Base-by-base conservation (phyloP, 2,329 filamentous ascomycete genomes). In the Cadophora sp. region DNA sequence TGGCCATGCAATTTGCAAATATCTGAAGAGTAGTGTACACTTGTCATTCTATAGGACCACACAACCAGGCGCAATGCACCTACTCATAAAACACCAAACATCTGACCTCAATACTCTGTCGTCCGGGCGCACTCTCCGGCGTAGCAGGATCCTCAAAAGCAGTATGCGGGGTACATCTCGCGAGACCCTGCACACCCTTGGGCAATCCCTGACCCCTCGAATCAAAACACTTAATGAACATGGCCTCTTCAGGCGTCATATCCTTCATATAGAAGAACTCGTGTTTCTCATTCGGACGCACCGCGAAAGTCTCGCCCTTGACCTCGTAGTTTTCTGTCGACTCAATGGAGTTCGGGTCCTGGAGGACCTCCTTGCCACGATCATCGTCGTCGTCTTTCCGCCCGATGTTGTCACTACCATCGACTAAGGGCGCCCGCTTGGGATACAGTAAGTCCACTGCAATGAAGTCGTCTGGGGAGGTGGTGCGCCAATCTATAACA, bases 381-480 rank as follows among this genome's bases (percentile, higher is more conserved):
- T 69, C 67, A 24, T 75, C 88, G 88, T 14, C 86, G 85, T 2
- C 86, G 64, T 88, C 85, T 63, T 87, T 86, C 7, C 43, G 20
- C 8, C 43, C 43, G 16, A 20, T 13, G 16, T 60, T 60, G 8
- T 27, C 43, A 13, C 43, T 60, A 24, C 24, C 43, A 48, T 60
- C 43, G 24, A 27, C 27, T 7, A 53, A 22, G n/a, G 59, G 45
- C 24, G 59, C 20, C 13, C 83, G 79, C 70, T 87, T 78, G 0
- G 88, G 86, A 74, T 96, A 96, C 18, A 91, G 81, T 75, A 94
- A 91, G 79, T 95, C 87, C 9, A 96, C 86, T 7, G 87, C 83
- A 0, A 94, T 83, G 9, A 96, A 81, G 71, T 94, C 91, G 0
- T 82, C 80, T 60, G 91, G 83, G 0, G 81, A 75, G 1, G 89